These are phyloP conservation scores for Alternaria viburni DNA, from an alignment of 2,329 filamentous ascomycete species.

Conservation along the genomic window DNA sequence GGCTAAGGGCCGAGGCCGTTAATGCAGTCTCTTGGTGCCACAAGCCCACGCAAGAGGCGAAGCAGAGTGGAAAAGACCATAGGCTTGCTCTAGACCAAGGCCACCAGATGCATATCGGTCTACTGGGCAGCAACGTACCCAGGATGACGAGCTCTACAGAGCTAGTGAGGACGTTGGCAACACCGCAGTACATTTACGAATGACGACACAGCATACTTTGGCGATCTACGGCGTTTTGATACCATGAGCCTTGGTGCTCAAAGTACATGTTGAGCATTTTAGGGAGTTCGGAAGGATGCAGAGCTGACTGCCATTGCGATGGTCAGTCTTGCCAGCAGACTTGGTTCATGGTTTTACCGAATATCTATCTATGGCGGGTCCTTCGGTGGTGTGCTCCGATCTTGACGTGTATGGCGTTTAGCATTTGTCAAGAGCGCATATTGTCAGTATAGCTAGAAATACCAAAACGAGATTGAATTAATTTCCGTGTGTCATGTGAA, in stretches of 20 bases:
- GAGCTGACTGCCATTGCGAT: background rate
- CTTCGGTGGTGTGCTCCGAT: background rate
- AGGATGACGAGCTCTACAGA: background rate
- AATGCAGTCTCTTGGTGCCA: background rate
- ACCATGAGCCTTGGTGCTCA: constrained; percentile 21
- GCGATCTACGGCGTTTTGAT: constrained; percentile 28
- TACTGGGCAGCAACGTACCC: background rate
- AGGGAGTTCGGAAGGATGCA: constrained; percentile 20
- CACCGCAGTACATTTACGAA: constrained; percentile 21
- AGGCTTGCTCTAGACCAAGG: background rate
- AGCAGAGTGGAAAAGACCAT: background rate
- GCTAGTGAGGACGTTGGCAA: background rate
- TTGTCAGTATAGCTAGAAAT: background rate
- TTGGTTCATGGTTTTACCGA: background rate
- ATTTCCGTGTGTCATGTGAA: background rate
- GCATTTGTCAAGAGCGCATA: background rate
- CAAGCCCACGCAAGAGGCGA: constrained; percentile 4
- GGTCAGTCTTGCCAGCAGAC: background rate
- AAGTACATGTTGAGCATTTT: constrained; percentile 15
- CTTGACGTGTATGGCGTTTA: background rate
- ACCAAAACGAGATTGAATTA: background rate
- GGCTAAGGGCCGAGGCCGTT: constrained; percentile 34
- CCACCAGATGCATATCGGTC: background rate
- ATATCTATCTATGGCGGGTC: background rate
- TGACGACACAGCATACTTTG: constrained; percentile 20